Evolutionary conservation across 805 yeast genomes (phyloP).

Genomic region (Metschnikowia picachoensis): DNA sequence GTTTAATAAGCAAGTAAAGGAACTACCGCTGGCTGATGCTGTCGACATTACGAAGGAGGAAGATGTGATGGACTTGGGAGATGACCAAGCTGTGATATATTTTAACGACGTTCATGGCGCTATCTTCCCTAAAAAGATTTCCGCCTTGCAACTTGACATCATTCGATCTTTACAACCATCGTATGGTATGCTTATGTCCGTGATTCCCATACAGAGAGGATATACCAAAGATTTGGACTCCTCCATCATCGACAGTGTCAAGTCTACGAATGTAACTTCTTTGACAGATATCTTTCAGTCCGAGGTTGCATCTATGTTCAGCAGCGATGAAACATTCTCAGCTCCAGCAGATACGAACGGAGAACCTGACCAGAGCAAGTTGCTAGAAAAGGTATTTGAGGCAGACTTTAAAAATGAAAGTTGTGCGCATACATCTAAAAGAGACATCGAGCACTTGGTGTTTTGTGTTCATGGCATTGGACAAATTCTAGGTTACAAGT

Average conservation of each 20-base stretch:
- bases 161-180: conserved; percentile 34
- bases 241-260: conserved; percentile 29
- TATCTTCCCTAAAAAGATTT: conserved; percentile 43
- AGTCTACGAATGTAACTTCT: conserved; percentile 31
- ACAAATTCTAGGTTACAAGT: conserved; percentile 73
- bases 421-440: conserved; percentile 1
- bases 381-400: conserved; percentile 12
- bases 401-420: conserved; percentile 9
- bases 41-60: conserved; percentile 23
- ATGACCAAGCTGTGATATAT: conserved; percentile 38
- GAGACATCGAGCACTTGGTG: conserved; percentile 58
- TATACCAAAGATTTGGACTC: conserved; percentile 34
- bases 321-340: conserved; percentile 16
- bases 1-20: conserved; percentile 18
- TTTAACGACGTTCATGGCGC: conserved; percentile 44
- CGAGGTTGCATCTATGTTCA: conserved; percentile 26
- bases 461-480: conserved; percentile 96
- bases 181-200: conserved; percentile 41
- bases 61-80: conserved; percentile 28
- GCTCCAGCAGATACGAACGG: conserved; percentile 2
- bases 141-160: conserved; percentile 33
- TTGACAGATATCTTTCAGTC: conserved; percentile 29
- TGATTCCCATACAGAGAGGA: conserved; percentile 50
- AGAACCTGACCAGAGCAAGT: conserved; percentile 16
- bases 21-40: conserved; percentile 7